A percentile compares a stretch with the other conserved stretches of the same genome.
Conservation (phyloP, 495 filamentous ascomycete species). For the Lichina pygmaea region DNA sequence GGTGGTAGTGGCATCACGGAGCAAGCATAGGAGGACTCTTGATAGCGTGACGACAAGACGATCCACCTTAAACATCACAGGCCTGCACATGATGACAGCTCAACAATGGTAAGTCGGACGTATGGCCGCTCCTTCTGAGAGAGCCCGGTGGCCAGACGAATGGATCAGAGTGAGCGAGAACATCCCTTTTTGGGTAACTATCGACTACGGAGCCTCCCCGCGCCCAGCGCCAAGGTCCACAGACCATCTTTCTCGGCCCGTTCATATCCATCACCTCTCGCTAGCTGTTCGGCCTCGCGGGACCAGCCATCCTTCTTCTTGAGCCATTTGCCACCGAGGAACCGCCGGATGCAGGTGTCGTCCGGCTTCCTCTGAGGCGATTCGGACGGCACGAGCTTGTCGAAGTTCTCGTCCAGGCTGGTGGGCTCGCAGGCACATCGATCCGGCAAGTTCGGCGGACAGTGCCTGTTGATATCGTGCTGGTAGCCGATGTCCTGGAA, state of each 20-base stretch:
- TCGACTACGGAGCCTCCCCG: too few species aligned
- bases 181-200: too few species aligned
- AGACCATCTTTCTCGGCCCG: slow-evolving; percentile 4
- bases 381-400: slow-evolving; percentile 22
- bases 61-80: too few species aligned
- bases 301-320: slow-evolving; percentile 16
- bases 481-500: slow-evolving; percentile 27
- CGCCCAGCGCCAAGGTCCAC: too few species aligned
- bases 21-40: too few species aligned
- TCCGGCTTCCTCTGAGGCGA: slow-evolving; percentile 22
- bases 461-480: slow-evolving; percentile 22
- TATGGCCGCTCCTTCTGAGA: too few species aligned
- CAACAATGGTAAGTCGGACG: too few species aligned
- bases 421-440: slow-evolving; percentile 21
- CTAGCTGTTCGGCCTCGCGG: slow-evolving; percentile 12
- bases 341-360: slow-evolving; percentile 23
- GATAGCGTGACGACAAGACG: too few species aligned
- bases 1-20: too few species aligned
- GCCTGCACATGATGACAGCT: too few species aligned
- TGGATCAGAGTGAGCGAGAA: too few species aligned
- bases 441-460: slow-evolving; percentile 9
- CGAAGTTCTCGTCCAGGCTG: slow-evolving; percentile 22
- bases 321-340: slow-evolving; percentile 21
- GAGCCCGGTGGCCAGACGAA: too few species aligned
- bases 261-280: slow-evolving; percentile 17